These are phyloP conservation scores for Candida nemodendra DNA, from an alignment of 805 yeast species.

Conservation along the genomic window DNA sequence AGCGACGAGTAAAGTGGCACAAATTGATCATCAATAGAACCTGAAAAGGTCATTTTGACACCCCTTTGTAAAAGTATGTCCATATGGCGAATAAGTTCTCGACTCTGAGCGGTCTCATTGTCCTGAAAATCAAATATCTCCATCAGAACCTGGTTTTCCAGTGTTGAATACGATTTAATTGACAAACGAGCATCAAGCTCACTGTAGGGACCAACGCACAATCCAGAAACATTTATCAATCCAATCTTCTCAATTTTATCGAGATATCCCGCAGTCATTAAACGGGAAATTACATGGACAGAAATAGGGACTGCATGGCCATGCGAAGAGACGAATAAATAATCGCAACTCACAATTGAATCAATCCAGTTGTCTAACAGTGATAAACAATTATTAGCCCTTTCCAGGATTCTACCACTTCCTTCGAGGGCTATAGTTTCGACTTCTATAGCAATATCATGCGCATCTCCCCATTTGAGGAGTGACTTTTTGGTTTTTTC, in stretches of 20 bases:
- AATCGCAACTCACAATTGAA: slow-evolving; percentile 63
- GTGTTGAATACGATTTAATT: slow-evolving; percentile 78
- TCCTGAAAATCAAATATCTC: slow-evolving; percentile 89
- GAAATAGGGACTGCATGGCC: slow-evolving; percentile 94
- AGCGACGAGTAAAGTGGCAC: slow-evolving; percentile 90
- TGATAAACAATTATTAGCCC: slow-evolving; percentile 71
- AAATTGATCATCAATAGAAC: slow-evolving; percentile 85
- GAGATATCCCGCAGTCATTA: slow-evolving; percentile 53
- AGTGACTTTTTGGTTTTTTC: slow-evolving; percentile 76
- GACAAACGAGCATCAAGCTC: slow-evolving; percentile 82
- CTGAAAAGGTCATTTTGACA: slow-evolving; percentile 77
- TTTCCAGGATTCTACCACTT: slow-evolving; percentile 82
- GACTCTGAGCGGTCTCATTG: slow-evolving; percentile 66
- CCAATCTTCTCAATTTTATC: slow-evolving; percentile 60
- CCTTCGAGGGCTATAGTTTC: slow-evolving; percentile 89
- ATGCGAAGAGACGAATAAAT: slow-evolving; percentile 81
- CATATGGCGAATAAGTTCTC: slow-evolving; percentile 64
- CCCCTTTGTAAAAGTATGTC: slow-evolving; percentile 65
- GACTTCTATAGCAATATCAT: slow-evolving; percentile 45
- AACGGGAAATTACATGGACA: slow-evolving; percentile 55
- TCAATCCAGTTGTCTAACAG: slow-evolving; percentile 67
- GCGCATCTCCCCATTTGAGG: slow-evolving; percentile 54
- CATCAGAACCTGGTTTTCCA: slow-evolving; percentile 80
- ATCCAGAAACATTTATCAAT: slow-evolving; percentile 87
- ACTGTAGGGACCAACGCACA: slow-evolving; percentile 85